Percentiles rank a stretch among this genome's conserved stretches.
These are phyloP conservation scores for Aquilaria malaccensis DNA, from an alignment of 345 rosid genomes.

Conservation along the genomic window DNA sequence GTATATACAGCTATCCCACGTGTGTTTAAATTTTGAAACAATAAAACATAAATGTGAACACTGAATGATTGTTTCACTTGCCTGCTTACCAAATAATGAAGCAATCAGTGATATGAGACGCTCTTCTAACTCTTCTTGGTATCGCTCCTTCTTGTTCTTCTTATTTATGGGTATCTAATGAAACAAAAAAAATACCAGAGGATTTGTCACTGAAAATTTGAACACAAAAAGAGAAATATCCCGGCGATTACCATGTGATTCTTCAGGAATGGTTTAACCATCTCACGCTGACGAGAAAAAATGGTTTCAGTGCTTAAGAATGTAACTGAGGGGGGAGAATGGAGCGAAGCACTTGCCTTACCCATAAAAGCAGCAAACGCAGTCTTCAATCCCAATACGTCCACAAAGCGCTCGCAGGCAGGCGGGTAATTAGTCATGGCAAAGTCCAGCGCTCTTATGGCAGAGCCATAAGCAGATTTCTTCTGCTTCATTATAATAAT, in stretches of 20 bases:
- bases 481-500: conserved; percentile 98
- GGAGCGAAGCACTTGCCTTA: conserved; percentile 68
- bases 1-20: background rate
- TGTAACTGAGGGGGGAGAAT: background rate
- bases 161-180: conserved; percentile 74
- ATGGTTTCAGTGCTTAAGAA: background rate
- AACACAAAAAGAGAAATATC: background rate
- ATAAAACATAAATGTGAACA: no score
- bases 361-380: conserved; percentile 99
- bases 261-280: background rate
- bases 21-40: background rate
- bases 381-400: conserved; percentile 91
- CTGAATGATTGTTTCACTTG: conserved; percentile 22
- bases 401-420: conserved; percentile 92
- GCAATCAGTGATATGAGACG: conserved; percentile 72
- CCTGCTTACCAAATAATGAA: conserved; percentile 87
- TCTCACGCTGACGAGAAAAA: no score
- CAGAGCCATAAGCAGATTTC: conserved; percentile 91
- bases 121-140: conserved; percentile 90
- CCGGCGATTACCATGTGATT: background rate
- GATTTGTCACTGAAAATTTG: conserved; percentile 3
- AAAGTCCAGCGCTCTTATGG: conserved; percentile 85
- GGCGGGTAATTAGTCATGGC: conserved; percentile 98
- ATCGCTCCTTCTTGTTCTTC: conserved; percentile 82
- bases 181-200: conserved; percentile 11